Conservation (phyloP, 78 protist species). For the Dictyostelium brefeldianum region DNA sequence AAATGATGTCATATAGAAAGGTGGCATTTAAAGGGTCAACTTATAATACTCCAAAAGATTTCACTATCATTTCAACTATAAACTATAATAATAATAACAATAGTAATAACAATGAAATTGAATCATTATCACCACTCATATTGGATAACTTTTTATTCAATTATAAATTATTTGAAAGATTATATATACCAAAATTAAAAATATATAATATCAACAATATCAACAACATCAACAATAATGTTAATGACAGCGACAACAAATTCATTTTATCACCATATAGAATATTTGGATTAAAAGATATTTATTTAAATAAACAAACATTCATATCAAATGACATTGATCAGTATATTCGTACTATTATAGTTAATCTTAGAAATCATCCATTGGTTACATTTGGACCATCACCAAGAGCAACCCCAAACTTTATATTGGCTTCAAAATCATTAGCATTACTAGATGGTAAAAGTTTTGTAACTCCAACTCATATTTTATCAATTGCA, state of each 20-base stretch:
- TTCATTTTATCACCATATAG: slow-evolving; percentile 43
- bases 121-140: slow-evolving; percentile 63
- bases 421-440: slow-evolving; percentile 19
- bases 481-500: slow-evolving; percentile 47
- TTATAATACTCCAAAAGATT: slow-evolving; percentile 21
- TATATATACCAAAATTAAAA: slow-evolving; percentile 36
- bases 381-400: slow-evolving; percentile 73
- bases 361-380: slow-evolving; percentile 62
- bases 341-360: slow-evolving; percentile 64
- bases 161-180: slow-evolving; percentile 17
- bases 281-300: neutral
- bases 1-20: slow-evolving; percentile 66
- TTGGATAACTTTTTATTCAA: slow-evolving; percentile 65
- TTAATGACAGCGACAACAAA: neutral
- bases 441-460: slow-evolving; percentile 29
- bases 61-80: slow-evolving; percentile 49
- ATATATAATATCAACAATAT: neutral
- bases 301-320: slow-evolving; percentile 12
- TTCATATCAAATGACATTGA: slow-evolving; percentile 68
- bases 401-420: slow-evolving; percentile 81
- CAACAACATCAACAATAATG: neutral
- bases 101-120: neutral
- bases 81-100: neutral
- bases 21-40: slow-evolving; percentile 66
- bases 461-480: slow-evolving; percentile 70